Conservation (phyloP, 441 rosid genomes). For the Pelargonium fulgidum region DNA sequence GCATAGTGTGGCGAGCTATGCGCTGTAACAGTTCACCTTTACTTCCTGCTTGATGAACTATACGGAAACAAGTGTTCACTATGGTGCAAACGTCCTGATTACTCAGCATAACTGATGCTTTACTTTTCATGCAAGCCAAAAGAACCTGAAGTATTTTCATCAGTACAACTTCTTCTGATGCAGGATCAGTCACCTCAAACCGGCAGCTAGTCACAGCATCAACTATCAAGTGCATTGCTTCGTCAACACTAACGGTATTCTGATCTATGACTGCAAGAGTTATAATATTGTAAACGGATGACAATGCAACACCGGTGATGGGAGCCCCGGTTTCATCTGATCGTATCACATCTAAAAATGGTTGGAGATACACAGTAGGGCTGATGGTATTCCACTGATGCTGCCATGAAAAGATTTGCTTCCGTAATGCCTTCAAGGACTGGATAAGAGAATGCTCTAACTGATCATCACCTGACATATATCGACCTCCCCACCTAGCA, state of each 20-base stretch:
- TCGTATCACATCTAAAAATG: slow-evolving; percentile 79
- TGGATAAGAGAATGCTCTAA: slow-evolving; percentile 85
- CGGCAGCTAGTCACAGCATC: slow-evolving; percentile 85
- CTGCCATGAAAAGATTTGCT: slow-evolving; percentile 73
- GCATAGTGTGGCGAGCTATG: slow-evolving; percentile 89
- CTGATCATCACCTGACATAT: slow-evolving; percentile 77
- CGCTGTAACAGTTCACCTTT: slow-evolving; percentile 87
- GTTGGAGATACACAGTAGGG: slow-evolving; percentile 68
- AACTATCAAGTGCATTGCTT: slow-evolving; percentile 77
- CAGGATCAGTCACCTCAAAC: slow-evolving; percentile 95
- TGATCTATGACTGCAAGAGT: slow-evolving; percentile 66
- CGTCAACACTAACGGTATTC: slow-evolving; percentile 65
- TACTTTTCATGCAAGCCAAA: slow-evolving; percentile 85
- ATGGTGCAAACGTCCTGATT: slow-evolving; percentile 86
- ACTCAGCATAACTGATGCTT: slow-evolving; percentile 64
- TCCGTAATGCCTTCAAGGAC: slow-evolving; percentile 78
- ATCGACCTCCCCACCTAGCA: slow-evolving; percentile 87
- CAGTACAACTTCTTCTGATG: slow-evolving; percentile 90
- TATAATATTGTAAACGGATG: slow-evolving; percentile 81
- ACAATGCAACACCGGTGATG: slow-evolving; percentile 91
- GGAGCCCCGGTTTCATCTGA: slow-evolving; percentile 97
- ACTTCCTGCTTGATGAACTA: slow-evolving; percentile 87
- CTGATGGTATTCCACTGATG: slow-evolving; percentile 58
- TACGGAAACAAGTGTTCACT: slow-evolving; percentile 81
- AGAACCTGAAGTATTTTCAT: slow-evolving; percentile 99